Base-by-base conservation (phyloP, 1,284 basidiomycete genomes). In the Tilletia setariae region DNA sequence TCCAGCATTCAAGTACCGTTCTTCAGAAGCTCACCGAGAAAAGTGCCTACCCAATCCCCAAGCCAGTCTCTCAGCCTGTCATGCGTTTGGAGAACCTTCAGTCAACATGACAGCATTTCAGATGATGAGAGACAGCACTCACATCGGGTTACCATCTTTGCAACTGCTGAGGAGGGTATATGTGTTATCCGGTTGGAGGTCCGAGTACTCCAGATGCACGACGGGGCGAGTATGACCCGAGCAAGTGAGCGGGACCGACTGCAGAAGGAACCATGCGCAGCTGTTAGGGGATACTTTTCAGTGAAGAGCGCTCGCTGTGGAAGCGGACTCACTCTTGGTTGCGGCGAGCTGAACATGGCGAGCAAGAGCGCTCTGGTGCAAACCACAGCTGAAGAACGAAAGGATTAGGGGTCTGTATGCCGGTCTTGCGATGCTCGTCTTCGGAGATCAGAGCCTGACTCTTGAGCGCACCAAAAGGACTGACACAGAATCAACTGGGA, bases 21-120 rank as follows among this genome's bases (percentile, higher is more conserved):
- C n/a, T n/a, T 28, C n/a, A 11, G n/a, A 25, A 49, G 75, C 83
- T 68, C 53, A 84, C 86, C 94, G 19, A 97, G 86, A 83, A 99
- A 98, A 6, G 95, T 98, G 25, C 95, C 95, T 78, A 97, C 91
- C 95, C 95, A 98, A 84, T 98, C 95, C 32, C 95, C 95, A 64
- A 93, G 70, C 83, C 82, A 83, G 70, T 78, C 74, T 9, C 74
- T 65, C 46, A 77, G 74, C 66, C 42, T 64, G 65, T 15, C 7
- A 42, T 21, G 23, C 21, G 35, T 2, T 23, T 46, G 13, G 40
- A 42, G n/a, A 2, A 63, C 51, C 9, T 35, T 53, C 30, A 23
- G 42, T 16, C 35, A 56, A 9, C 19, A 44, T 23, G 32, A 32
- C 49, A 68, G 40, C 8, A n/a, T 6, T 4, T 1, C 6, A 25